These are phyloP conservation scores for Ascochyta clinopodiicola DNA, from an alignment of 2,329 filamentous ascomycete genomes.

Conservation along the genomic window DNA sequence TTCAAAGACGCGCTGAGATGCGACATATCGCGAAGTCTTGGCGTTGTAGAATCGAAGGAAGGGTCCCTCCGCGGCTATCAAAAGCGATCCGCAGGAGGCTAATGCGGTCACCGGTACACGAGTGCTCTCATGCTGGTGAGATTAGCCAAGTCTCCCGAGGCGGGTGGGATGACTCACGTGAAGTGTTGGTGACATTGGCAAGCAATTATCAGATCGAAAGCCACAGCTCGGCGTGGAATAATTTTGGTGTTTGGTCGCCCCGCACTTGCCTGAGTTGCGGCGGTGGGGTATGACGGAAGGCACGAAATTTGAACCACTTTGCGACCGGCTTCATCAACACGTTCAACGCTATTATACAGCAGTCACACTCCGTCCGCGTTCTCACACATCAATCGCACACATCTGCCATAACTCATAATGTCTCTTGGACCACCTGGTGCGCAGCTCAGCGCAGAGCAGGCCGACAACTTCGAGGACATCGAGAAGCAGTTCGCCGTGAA, in stretches of 20 bases:
- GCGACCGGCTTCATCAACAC: conserved; percentile 14
- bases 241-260: conserved; percentile 45
- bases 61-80: conserved; percentile 55
- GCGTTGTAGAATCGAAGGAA: conserved; percentile 49
- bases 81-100: conserved; percentile 43
- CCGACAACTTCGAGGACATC: conserved; percentile 78
- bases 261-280: conserved; percentile 22
- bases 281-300: conserved; percentile 36
- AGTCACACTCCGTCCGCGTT: neutral
- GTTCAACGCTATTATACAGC: neutral
- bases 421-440: conserved; percentile 41
- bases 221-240: conserved; percentile 28
- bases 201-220: conserved; percentile 14
- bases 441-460: conserved; percentile 60
- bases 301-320: conserved; percentile 29
- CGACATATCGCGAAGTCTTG: conserved; percentile 30
- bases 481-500: conserved; percentile 99
- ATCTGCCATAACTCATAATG: conserved; percentile 31
- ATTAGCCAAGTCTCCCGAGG: conserved; percentile 20
- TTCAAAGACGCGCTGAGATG: conserved; percentile 62
- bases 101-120: conserved; percentile 56
- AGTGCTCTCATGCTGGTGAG: conserved; percentile 45
- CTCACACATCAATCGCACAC: neutral
- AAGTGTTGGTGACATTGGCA: conserved; percentile 45
- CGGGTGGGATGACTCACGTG: conserved; percentile 33